A percentile compares a stretch with the other conserved stretches of the same genome.
These are phyloP conservation scores for Microdochium paspali DNA, from an alignment of 2,329 filamentous ascomycete genomes.

Conservation along the genomic window DNA sequence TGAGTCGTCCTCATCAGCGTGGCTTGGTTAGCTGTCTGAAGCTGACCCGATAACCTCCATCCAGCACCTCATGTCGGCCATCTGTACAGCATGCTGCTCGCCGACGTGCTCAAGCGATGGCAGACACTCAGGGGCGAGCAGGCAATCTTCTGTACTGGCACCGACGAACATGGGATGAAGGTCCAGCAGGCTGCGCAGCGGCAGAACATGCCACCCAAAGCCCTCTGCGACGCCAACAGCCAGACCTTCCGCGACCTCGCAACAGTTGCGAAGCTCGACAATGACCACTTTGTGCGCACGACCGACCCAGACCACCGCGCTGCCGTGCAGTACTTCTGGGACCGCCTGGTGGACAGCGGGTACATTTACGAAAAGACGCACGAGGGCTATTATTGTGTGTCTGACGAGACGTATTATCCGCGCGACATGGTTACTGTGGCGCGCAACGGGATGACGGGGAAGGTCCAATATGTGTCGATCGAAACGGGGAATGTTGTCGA, in stretches of 20 bases:
- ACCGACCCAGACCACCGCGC: conserved; percentile 75
- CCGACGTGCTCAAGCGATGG: conserved; percentile 91
- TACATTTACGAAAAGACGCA: conserved; percentile 81
- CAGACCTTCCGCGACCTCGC: conserved; percentile 72
- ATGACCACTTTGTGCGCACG: conserved; percentile 88
- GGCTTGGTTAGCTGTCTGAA: background rate
- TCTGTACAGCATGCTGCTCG: conserved; percentile 83
- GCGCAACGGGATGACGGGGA: conserved; percentile 71
- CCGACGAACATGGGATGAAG: conserved; percentile 97
- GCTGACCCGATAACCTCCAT: conserved; percentile 9
- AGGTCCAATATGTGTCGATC: conserved; percentile 70
- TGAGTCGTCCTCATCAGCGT: conserved; percentile 25
- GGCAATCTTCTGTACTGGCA: conserved; percentile 78
- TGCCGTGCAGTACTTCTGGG: conserved; percentile 86
- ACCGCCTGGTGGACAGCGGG: conserved; percentile 62
- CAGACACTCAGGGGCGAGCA: conserved; percentile 62
- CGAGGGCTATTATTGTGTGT: conserved; percentile 92
- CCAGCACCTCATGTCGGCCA: conserved; percentile 89
- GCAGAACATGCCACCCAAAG: conserved; percentile 61
- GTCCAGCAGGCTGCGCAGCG: conserved; percentile 77
- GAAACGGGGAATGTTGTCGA: conserved; percentile 92
- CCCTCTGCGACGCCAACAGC: conserved; percentile 83
- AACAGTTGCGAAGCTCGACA: conserved; percentile 54
- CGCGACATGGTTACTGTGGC: conserved; percentile 62
- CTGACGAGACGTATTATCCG: conserved; percentile 94